Base-by-base conservation (phyloP, 176 grass and related monocot species). In the Avena sativa region DNA sequence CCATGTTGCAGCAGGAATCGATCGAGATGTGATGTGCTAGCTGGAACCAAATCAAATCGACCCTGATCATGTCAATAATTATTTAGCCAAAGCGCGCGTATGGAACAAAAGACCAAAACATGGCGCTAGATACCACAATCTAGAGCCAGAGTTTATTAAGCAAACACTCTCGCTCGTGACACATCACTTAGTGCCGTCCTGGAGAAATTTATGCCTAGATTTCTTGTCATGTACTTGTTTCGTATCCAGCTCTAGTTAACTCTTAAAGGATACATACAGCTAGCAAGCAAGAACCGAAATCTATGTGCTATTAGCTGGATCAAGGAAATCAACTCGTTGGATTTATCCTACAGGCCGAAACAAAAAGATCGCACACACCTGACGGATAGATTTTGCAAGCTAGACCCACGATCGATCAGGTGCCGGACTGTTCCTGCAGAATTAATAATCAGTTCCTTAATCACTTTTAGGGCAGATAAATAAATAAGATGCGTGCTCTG, bases 11-110 rank as follows among this genome's bases (percentile, higher is more conserved):
- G 25, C 53, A n/a, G 56, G 25, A 46, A 63, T 60, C 70, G 61
- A 23, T 75, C 20, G 43, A 25, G 43, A 25, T 78, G 64, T 72
- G 72, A 34, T 34, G 32, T 34, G 32, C 32, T 30, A 30, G 30
- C 43, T 78, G 79, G 84, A 86, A 79, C 79, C 79, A 86, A 82
- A 89, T 79, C 78, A 38, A 78, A 40, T 40, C 40, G 14, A 13
- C 38, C 68, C 68, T 61, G 21, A 16, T 51, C 47, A 15, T 14
- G 28, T 75, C 13, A 48, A 15, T 26, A 50, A 26, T 28, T 74
- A 49, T 6, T 59, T 57, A 25, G 19, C 69, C 15, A 49, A 61
- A 30, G 30, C 30, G 32, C 32, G 10, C 70, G 16, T 30, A 49
- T 34, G 12, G 12, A 48, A 62, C 10, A 75, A 74, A 71, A 56